Base-by-base conservation (phyloP, 208 protist species). In the Crithidia expoeki region DNA sequence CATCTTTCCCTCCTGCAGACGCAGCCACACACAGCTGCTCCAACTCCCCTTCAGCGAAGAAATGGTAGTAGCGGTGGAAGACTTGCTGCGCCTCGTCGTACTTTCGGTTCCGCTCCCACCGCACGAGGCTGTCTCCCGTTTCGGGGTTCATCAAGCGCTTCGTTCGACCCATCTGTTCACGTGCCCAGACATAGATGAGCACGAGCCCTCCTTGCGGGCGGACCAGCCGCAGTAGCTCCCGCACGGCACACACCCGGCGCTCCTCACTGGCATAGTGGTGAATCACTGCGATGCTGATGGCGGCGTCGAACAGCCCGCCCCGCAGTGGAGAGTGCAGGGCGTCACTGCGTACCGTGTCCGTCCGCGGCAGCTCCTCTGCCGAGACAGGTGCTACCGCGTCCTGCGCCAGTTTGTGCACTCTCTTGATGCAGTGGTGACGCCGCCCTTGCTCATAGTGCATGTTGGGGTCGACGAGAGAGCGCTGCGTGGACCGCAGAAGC, bases 221-320 rank as follows among this genome's bases (percentile, higher is more conserved):
- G 4, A 90, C 71, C n/a, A 97, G 76, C 7, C 94, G 80, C 23
- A 95, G 69, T 23, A 96, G 83, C 72, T 96, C 90, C 11, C 71
- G 46, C 32, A 96, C 32, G 0, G 88, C 82, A 34, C 44, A 66
- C 25, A 74, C 34, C 6, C 94, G 80, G 32, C 92, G 77, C 25
- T 61, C 76, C 2, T 62, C 58, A 12, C 86, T 95, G 4, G 81
- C 74, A 63, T 96, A 86, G 78, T 98, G 94, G 57, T 98, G 94
- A 21, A 98, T 68, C 12, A 98, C 93, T 3, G 94, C 94, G 56
- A 98, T 94, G 68, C 85, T 91, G 65, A 98, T 88, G 17, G 81
- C 89, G 12, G 78, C 86, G 57, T 98, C 92, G 50, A 92, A 90
- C 21, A 86, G 11, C 10, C 81, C 85, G 42, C 50, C 36, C n/a